These are phyloP conservation scores for Podospora fimiseda DNA, from an alignment of 495 filamentous ascomycete species.

Conservation along the genomic window DNA sequence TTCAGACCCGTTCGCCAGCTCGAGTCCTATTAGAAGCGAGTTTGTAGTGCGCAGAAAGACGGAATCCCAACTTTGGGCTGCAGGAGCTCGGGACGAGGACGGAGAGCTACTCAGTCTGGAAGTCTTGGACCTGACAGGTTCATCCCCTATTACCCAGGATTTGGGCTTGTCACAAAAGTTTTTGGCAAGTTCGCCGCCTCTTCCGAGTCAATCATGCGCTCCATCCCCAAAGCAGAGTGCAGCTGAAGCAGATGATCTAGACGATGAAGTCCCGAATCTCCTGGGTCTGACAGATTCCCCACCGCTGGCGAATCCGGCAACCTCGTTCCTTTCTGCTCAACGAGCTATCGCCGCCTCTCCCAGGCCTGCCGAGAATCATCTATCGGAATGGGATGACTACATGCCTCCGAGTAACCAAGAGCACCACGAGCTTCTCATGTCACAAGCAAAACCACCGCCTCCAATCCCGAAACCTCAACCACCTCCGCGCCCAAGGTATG, in stretches of 20 bases:
- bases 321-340: neutral
- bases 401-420: conserved; percentile 32
- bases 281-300: conserved; percentile 51
- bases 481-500: conserved; percentile 50
- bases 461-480: neutral
- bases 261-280: too few relatives aligned
- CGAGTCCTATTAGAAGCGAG: conserved; percentile 25
- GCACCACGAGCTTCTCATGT: conserved; percentile 19
- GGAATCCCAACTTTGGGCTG: conserved; percentile 53
- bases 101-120: conserved; percentile 56
- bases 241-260: too few relatives aligned
- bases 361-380: neutral
- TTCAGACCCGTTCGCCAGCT: conserved; percentile 32
- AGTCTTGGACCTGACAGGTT: conserved; percentile 50
- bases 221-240: too few relatives aligned
- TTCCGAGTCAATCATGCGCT: too few relatives aligned
- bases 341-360: neutral
- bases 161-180: neutral
- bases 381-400: neutral
- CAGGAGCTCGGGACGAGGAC: conserved; percentile 56
- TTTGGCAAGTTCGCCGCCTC: too few relatives aligned
- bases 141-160: conserved; percentile 23
- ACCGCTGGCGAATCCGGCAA: neutral
- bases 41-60: conserved; percentile 14
- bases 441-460: conserved; percentile 10